Conservation (phyloP, 768 basidiomycete species). For the Hysterangium stoloniferum region DNA sequence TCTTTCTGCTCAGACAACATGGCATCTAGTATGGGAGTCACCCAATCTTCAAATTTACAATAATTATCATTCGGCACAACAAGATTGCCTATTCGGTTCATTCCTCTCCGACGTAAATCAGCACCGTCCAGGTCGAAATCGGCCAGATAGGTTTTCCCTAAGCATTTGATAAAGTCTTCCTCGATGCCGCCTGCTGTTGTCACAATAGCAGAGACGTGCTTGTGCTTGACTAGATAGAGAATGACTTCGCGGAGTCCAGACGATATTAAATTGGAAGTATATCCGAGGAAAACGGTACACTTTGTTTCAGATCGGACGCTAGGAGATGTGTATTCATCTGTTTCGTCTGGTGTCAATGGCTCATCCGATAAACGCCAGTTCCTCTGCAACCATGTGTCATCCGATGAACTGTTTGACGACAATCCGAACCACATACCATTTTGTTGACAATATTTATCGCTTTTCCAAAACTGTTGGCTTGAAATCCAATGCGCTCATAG, state of each 20-base stretch:
- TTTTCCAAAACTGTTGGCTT: slow-evolving; percentile 85
- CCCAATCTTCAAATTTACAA: slow-evolving; percentile 99
- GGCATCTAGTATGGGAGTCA: slow-evolving; percentile 84
- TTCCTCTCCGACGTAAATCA: slow-evolving; percentile 75
- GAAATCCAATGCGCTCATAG: slow-evolving; percentile 93
- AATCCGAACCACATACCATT: slow-evolving; percentile 64
- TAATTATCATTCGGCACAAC: slow-evolving; percentile 98
- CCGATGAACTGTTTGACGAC: neutral
- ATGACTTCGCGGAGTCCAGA: slow-evolving; percentile 94
- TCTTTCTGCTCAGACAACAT: slow-evolving; percentile 87
- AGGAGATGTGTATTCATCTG: slow-evolving; percentile 53
- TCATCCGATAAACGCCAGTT: slow-evolving; percentile 88
- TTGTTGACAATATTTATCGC: slow-evolving; percentile 88
- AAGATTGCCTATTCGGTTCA: slow-evolving; percentile 96
- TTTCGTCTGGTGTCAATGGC: slow-evolving; percentile 59
- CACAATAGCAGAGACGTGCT: slow-evolving; percentile 81
- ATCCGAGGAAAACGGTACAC: slow-evolving; percentile 91
- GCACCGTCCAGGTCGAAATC: slow-evolving; percentile 92
- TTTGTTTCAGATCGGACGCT: slow-evolving; percentile 60
- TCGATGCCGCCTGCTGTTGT: slow-evolving; percentile 98
- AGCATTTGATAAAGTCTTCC: slow-evolving; percentile 98
- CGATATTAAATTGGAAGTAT: slow-evolving; percentile 97
- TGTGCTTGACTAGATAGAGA: slow-evolving; percentile 86
- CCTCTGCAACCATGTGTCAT: slow-evolving; percentile 39
- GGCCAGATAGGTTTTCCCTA: slow-evolving; percentile 92